Percentiles rank a stretch among this genome's conserved stretches.
Evolutionary conservation across 1,139 yeast species (phyloP).

Genomic region (Suzukiozyma palmioleophila): DNA sequence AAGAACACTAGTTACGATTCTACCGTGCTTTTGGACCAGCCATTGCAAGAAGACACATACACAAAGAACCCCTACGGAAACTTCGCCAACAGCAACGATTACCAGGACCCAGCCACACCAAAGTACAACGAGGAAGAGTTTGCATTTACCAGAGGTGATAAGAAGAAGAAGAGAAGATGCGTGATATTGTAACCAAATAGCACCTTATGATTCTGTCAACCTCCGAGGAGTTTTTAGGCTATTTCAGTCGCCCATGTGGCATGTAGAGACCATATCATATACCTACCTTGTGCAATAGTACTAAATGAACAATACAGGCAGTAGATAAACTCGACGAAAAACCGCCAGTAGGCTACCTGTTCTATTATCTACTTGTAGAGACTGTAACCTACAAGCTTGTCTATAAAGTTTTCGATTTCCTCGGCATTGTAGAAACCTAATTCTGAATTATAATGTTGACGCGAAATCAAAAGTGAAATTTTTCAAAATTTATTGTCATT

Average conservation of each 20-base stretch:
- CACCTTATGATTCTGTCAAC: not conserved
- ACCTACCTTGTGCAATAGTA: no score
- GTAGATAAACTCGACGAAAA: no score
- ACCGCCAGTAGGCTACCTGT: no score
- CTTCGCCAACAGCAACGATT: slow-evolving; percentile 9
- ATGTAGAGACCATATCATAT: no score
- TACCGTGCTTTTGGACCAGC: slow-evolving; percentile 34
- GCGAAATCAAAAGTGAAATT: not conserved
- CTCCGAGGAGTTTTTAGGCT: no score
- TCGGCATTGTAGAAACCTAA: no score
- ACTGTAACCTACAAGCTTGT: no score
- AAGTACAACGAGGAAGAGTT: slow-evolving; percentile 40
- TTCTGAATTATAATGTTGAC: no score
- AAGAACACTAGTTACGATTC: slow-evolving; percentile 36
- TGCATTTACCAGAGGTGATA: slow-evolving; percentile 34
- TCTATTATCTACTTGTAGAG: no score
- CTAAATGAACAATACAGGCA: no score
- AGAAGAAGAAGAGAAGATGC: slow-evolving; percentile 28
- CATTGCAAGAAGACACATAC: slow-evolving; percentile 33
- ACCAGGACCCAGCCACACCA: slow-evolving; percentile 9
- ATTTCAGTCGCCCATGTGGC: no score
- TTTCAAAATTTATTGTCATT: not conserved
- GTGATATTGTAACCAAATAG: slow-evolving; percentile 25
- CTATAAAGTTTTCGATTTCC: no score
- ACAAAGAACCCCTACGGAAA: slow-evolving; percentile 32